phyloP scores from a whole-genome alignment of 2,329 filamentous ascomycete species.

The Metarhizium sp. region DNA sequence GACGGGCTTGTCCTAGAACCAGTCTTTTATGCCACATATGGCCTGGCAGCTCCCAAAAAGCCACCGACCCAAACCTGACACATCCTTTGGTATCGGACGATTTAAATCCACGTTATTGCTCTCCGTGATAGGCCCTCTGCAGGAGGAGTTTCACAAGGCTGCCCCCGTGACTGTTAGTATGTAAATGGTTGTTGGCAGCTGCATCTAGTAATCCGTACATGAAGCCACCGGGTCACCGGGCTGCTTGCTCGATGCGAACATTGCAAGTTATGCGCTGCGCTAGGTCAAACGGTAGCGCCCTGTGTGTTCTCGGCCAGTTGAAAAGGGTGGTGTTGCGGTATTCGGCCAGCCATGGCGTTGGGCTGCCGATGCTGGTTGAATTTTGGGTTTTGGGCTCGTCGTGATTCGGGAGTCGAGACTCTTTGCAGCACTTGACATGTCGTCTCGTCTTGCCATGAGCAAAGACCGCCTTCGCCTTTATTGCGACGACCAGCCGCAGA shows the following conservation, averaged over 20 bases:
- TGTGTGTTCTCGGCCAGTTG: background rate
- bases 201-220: background rate
- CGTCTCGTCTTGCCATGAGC: too few relatives aligned
- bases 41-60: background rate
- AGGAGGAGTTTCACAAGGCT: background rate
- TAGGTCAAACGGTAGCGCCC: background rate
- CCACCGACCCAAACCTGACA: background rate
- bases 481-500: too few relatives aligned
- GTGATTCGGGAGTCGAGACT: background rate
- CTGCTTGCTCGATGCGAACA: background rate
- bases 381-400: constrained; percentile 3
- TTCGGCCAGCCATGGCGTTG: constrained; percentile 18
- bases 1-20: background rate
- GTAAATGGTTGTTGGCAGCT: background rate
- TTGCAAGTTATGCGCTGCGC: background rate
- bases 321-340: background rate
- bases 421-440: too few relatives aligned
- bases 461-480: too few relatives aligned
- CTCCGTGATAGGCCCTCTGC: background rate
- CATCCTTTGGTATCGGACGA: background rate
- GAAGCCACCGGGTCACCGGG: background rate
- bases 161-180: background rate
- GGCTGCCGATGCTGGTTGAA: constrained; percentile 7
- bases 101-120: background rate
- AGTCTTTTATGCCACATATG: background rate